These are phyloP conservation scores for Debaryomycetaceae sp. DNA, from an alignment of 1,139 yeast genomes.

Conservation along the genomic window DNA sequence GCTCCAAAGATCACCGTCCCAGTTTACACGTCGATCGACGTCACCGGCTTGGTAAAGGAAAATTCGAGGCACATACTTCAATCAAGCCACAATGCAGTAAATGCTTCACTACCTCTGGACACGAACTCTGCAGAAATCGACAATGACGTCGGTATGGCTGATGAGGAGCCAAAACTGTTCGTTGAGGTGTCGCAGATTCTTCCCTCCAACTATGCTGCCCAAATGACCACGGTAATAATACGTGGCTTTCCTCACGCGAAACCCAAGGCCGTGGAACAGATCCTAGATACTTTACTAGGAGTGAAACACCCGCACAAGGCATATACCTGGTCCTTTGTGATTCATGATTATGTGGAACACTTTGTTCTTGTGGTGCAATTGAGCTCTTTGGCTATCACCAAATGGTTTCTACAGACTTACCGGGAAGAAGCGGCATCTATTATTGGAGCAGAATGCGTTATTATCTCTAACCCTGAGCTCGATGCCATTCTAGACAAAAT, in stretches of 20 bases:
- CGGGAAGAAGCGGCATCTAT: conserved; percentile 1
- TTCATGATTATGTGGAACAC: conserved; percentile 16
- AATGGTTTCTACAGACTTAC: conserved; percentile 7
- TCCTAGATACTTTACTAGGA: conserved; percentile 2
- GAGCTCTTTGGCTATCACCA: conserved; percentile 6
- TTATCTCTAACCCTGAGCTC: conserved; percentile 7
- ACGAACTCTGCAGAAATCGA: conserved; percentile 2
- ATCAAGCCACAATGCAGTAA: too few species aligned
- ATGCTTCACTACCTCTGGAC: too few species aligned
- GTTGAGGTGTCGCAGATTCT: conserved; percentile 16
- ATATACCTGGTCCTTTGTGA: conserved; percentile 16
- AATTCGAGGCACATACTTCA: too few species aligned
- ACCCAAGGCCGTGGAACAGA: conserved; percentile 17
- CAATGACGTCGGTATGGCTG: conserved; percentile 7
- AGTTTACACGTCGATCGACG: conserved; percentile 12
- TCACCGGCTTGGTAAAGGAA: conserved; percentile 11
- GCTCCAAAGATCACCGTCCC: too few species aligned
- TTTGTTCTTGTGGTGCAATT: conserved; percentile 19
- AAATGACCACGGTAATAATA: conserved; percentile 24
- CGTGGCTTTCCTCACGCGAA: conserved; percentile 23
- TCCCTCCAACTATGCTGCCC: conserved; percentile 26
- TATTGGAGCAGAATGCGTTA: conserved; percentile 2
- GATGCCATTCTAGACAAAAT: conserved; percentile 1
- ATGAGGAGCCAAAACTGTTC: conserved; percentile 4
- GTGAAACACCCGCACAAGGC: conserved; percentile 5